Conservation (phyloP, 805 yeast species). For the Yarrowia hollandica region DNA sequence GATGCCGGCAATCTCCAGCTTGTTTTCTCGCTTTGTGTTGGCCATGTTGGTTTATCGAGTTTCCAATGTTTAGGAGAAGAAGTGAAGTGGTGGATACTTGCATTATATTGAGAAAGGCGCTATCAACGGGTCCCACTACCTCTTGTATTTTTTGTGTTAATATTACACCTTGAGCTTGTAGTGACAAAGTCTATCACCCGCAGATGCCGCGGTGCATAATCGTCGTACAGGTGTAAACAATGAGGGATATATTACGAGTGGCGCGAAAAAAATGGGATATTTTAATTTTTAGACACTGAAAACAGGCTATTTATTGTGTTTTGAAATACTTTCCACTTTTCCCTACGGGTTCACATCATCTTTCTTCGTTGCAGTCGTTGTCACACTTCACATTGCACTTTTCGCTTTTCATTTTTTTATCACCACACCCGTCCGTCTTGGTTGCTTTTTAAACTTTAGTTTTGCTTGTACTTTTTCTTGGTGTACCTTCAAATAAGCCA, state of each 20-base stretch:
- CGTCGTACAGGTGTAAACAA: conserved; percentile 7
- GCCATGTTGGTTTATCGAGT: neutral
- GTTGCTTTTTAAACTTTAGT: neutral
- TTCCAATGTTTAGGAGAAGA: too few species aligned
- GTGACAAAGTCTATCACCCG: neutral
- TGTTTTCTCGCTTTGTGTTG: neutral
- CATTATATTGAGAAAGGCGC: too few species aligned
- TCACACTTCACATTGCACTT: neutral
- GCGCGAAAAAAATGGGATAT: neutral
- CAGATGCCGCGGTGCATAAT: conserved; percentile 21
- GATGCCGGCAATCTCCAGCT: conserved; percentile 7
- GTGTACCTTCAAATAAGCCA: neutral
- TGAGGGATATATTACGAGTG: conserved; percentile 1
- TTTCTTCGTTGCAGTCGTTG: too few species aligned
- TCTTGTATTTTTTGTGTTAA: neutral
- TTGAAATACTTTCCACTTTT: neutral
- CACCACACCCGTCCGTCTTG: too few species aligned
- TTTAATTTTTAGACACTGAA: neutral
- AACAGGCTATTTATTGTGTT: too few species aligned
- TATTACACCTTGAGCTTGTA: neutral
- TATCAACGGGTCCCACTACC: neutral
- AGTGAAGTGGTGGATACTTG: too few species aligned
- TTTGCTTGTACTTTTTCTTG: neutral
- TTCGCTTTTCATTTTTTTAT: too few species aligned
- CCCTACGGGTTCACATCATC: too few species aligned